Base-by-base conservation (phyloP, 331 rosid species). In the Malus hybrid region DNA sequence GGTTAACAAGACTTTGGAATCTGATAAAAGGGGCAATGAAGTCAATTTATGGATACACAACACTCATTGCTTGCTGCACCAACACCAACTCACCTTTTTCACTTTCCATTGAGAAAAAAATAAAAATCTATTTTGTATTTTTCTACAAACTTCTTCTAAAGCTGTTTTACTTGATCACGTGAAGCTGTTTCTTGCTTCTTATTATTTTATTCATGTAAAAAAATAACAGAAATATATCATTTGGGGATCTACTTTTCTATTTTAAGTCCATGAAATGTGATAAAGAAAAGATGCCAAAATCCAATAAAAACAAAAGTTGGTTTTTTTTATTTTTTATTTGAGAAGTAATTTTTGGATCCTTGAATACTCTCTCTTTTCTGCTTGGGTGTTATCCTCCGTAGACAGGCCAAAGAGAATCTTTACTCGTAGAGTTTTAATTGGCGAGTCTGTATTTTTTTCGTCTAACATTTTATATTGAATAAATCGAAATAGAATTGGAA, bases 161-260 rank as follows among this genome's bases (percentile, higher is more conserved):
- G 48, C 71, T 57, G 34, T 46, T 74, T 36, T n/a, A 52, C 83
- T 19, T 60, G 50, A 73, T 70, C 90, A 88, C 83, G 88, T 88
- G 93, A 76, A 78, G 79, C 63, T 86, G 88, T 78, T 86, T 39
- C 12, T 39, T 39, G 44, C 46, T 39, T 39, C 12, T 39, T 39
- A 9, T 39, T 39, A 39, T 39, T 39, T 39, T 39, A 39, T 39
- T 39, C 46, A 9, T 0, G 12, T 39, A 39, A 39, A 39, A 39
- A 39, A 9, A 39, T 9, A 39, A 39, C 46, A 39, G 46, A 9
- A 39, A 39, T 39, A 39, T 39, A 39, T 39, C 12, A 10, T 10
- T 39, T 39, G 46, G 46, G 46, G 46, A 39, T 39, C 46, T 39
- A 39, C 12, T 39, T 39, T 73, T 71, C 22, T 32, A 36, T 42